Evolutionary conservation across 768 basidiomycete species (phyloP).

Genomic region (Tylopilus sp.): DNA sequence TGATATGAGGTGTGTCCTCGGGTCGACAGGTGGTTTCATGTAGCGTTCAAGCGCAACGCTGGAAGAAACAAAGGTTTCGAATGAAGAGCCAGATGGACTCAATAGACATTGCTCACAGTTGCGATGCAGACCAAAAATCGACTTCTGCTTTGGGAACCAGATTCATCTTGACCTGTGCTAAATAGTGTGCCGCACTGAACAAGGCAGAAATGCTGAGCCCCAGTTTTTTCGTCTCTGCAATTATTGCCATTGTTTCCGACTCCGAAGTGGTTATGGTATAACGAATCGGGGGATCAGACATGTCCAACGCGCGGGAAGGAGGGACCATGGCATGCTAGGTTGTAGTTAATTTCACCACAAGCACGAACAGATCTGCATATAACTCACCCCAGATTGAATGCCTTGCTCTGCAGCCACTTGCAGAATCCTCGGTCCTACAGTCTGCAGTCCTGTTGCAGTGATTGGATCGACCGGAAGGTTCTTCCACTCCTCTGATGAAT

Average conservation of each 20-base stretch:
- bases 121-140: too few relatives aligned
- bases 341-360: neutral
- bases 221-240: constrained; percentile 9
- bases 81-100: too few relatives aligned
- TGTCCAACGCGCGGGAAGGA: constrained; percentile 3
- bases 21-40: constrained; percentile 16
- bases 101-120: too few relatives aligned
- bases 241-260: constrained; percentile 9
- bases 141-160: too few relatives aligned
- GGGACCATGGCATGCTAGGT: constrained; percentile 8
- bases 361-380: neutral
- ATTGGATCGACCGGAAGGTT: constrained; percentile 27
- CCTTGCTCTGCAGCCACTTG: constrained; percentile 7
- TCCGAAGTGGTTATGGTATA: neutral
- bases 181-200: too few relatives aligned
- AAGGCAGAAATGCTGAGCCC: too few relatives aligned
- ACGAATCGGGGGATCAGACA: constrained; percentile 7
- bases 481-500: constrained; percentile 21
- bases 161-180: too few relatives aligned
- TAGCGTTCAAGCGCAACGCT: constrained; percentile 19
- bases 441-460: constrained; percentile 22
- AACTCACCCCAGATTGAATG: constrained; percentile 9
- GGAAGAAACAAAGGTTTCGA: neutral
- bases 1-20: constrained; percentile 18
- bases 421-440: constrained; percentile 11